A percentile compares a stretch with the other conserved stretches of the same genome.
phyloP scores from a whole-genome alignment of 2,329 filamentous ascomycete genomes.

The Magnaporthiopsis incrustans region DNA sequence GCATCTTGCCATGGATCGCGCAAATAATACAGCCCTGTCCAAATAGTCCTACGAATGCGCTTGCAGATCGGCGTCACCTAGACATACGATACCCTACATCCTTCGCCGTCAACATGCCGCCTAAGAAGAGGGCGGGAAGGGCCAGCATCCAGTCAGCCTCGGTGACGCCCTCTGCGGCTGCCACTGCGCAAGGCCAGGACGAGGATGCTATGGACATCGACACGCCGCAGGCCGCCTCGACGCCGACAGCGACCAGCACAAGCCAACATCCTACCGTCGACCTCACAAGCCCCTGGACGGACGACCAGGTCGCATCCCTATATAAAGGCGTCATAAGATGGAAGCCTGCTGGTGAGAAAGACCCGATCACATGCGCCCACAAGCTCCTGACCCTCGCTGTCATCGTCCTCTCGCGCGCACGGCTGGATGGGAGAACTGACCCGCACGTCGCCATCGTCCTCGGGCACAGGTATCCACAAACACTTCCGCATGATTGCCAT shows the following conservation, averaged over 20 bases:
- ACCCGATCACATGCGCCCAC: no score
- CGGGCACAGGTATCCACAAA: slow-evolving; percentile 73
- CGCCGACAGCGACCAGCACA: slow-evolving; percentile 28
- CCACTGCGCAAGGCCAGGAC: slow-evolving; percentile 38
- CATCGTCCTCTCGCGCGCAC: background rate
- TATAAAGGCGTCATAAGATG: slow-evolving; percentile 89
- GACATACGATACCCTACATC: no score
- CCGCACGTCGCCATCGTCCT: background rate
- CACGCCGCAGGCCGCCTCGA: slow-evolving; percentile 46
- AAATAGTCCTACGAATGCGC: no score
- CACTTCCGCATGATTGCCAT: slow-evolving; percentile 90
- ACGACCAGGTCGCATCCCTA: slow-evolving; percentile 86
- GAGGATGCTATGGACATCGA: slow-evolving; percentile 56
- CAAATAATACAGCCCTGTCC: no score
- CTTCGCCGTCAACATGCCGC: slow-evolving; percentile 36
- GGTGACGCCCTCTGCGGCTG: slow-evolving; percentile 24
- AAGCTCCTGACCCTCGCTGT: background rate
- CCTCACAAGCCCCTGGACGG: slow-evolving; percentile 74
- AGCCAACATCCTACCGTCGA: slow-evolving; percentile 30
- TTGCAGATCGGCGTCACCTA: no score
- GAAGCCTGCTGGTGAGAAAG: slow-evolving; percentile 76
- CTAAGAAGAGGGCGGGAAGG: slow-evolving; percentile 56
- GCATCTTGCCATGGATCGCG: no score
- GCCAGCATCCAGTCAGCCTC: slow-evolving; percentile 31
- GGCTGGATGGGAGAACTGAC: slow-evolving; percentile 7